Percentiles rank a stretch among this genome's conserved stretches.
Conservation (phyloP, 306 rosid genomes). For the Cucurbita maxima region DNA sequence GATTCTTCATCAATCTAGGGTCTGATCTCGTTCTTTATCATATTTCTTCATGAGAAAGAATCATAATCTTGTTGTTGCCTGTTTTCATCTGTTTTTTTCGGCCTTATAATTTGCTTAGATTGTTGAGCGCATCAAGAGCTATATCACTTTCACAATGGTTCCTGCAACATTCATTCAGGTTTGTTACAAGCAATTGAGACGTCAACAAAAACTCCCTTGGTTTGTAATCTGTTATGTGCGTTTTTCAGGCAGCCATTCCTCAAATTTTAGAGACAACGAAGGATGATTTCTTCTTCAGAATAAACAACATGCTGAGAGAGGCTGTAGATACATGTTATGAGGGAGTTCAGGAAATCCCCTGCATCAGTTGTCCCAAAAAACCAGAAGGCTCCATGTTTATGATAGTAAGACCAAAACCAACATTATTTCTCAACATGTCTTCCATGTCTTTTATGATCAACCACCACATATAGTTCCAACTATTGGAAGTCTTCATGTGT, state of each 20-base stretch:
- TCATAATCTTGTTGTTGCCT: neutral
- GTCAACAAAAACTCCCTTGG: neutral
- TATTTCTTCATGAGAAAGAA: neutral
- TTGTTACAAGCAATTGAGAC: neutral
- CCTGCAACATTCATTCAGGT: slow-evolving; percentile 32
- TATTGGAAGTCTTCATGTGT: neutral
- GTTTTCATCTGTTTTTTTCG: neutral
- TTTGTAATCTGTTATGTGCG: neutral
- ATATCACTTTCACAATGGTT: slow-evolving; percentile 1
- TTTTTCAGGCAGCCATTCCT: slow-evolving; percentile 32
- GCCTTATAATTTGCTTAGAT: neutral
- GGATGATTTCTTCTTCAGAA: slow-evolving; percentile 17
- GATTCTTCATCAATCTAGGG: slow-evolving; percentile 21
- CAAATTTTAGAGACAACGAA: slow-evolving; percentile 21
- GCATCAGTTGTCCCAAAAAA: slow-evolving; percentile 28
- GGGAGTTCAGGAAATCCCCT: slow-evolving; percentile 22
- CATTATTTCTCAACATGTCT: neutral
- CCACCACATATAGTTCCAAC: neutral
- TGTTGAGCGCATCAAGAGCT: neutral
- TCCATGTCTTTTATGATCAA: neutral
- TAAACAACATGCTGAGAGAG: slow-evolving; percentile 11
- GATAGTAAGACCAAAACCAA: slow-evolving; percentile 11
- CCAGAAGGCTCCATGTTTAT: slow-evolving; percentile 38
- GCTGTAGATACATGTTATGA: slow-evolving; percentile 15
- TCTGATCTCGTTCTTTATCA: neutral